phyloP scores from a whole-genome alignment of 163 green algal genomes.

The Scenedesmus sp. region DNA sequence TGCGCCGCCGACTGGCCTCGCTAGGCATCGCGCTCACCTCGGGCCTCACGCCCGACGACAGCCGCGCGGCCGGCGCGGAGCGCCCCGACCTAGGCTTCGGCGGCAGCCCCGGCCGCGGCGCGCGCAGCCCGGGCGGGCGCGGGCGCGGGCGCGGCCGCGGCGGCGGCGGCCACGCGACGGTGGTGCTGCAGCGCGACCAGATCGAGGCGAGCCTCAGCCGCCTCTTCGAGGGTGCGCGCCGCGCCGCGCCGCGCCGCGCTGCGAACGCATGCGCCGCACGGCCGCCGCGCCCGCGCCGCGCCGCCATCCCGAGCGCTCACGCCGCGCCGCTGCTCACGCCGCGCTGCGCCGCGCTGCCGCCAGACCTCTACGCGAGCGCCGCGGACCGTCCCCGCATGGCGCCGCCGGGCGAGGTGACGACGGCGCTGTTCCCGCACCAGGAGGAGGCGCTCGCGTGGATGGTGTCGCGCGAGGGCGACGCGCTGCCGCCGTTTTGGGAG shows the following conservation, averaged over 20 bases:
- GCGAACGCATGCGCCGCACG: too few relatives aligned
- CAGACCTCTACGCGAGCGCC: slow-evolving; percentile 36
- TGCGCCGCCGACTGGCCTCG: too few relatives aligned
- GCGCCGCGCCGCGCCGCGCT: too few relatives aligned
- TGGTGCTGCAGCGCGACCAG: slow-evolving; percentile 38
- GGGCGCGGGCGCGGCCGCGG: not conserved
- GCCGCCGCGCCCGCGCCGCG: too few relatives aligned
- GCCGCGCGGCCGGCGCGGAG: too few relatives aligned
- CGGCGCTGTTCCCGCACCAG: slow-evolving; percentile 69
- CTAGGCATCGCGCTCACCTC: too few relatives aligned
- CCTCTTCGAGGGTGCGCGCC: slow-evolving; percentile 59
- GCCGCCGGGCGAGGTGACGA: slow-evolving; percentile 40
- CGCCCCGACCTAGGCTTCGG: too few relatives aligned
- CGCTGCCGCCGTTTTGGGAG: slow-evolving; percentile 77
- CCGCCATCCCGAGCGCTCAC: too few relatives aligned
- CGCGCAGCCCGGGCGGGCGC: not conserved
- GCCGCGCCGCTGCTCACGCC: too few relatives aligned
- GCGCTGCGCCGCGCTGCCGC: too few relatives aligned
- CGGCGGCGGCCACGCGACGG: not conserved
- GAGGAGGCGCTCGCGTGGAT: slow-evolving; percentile 77
- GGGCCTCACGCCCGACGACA: too few relatives aligned
- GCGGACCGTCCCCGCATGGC: slow-evolving; percentile 33
- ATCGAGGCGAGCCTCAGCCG: slow-evolving; percentile 54
- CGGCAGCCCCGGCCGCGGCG: too few relatives aligned
- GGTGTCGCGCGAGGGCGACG: slow-evolving; percentile 67